A percentile compares a stretch with the other conserved stretches of the same genome.
Evolutionary conservation across 352 stramenopile genomes (phyloP).

Genomic region (Chrysophaeum taylorii): DNA sequence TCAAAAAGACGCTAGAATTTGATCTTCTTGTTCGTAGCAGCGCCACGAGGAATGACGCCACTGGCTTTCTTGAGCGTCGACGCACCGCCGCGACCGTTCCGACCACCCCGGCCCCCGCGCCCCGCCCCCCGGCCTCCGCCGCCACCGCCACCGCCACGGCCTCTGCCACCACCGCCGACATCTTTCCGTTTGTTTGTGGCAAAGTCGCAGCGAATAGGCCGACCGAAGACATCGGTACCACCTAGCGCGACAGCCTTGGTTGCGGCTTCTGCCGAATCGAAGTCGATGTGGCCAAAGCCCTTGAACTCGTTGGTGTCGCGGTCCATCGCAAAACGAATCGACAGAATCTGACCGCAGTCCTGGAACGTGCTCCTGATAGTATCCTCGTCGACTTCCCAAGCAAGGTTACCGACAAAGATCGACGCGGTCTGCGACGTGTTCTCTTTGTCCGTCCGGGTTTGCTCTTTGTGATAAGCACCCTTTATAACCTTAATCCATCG

Average conservation of each 20-base stretch:
- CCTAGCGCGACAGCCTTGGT: constrained; percentile 78
- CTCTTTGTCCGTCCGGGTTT: constrained; percentile 31
- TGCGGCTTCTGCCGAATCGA: constrained; percentile 80
- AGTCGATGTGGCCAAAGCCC: constrained; percentile 95
- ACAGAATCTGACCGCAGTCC: constrained; percentile 84
- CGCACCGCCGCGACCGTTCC: too few species aligned
- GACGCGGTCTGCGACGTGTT: constrained; percentile 87
- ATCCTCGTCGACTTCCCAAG: constrained; percentile 90
- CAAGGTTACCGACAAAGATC: constrained; percentile 93
- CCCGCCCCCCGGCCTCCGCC: too few species aligned
- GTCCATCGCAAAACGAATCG: constrained; percentile 85
- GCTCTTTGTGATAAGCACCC: not conserved
- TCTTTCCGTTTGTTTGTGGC: too few species aligned
- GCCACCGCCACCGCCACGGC: too few species aligned
- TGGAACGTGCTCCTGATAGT: constrained; percentile 76
- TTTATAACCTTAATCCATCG: constrained; percentile 83
- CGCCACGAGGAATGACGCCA: too few species aligned
- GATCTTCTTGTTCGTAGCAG: too few species aligned
- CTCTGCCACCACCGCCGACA: too few species aligned
- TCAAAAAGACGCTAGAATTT: too few species aligned
- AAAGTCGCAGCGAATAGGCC: constrained; percentile 86
- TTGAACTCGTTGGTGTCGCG: constrained; percentile 93
- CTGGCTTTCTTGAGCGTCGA: too few species aligned
- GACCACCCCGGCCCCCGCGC: too few species aligned
- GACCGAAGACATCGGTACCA: constrained; percentile 76